phyloP scores from a whole-genome alignment of 352 stramenopile species.

The Phytopythium cucurbitacearum region DNA sequence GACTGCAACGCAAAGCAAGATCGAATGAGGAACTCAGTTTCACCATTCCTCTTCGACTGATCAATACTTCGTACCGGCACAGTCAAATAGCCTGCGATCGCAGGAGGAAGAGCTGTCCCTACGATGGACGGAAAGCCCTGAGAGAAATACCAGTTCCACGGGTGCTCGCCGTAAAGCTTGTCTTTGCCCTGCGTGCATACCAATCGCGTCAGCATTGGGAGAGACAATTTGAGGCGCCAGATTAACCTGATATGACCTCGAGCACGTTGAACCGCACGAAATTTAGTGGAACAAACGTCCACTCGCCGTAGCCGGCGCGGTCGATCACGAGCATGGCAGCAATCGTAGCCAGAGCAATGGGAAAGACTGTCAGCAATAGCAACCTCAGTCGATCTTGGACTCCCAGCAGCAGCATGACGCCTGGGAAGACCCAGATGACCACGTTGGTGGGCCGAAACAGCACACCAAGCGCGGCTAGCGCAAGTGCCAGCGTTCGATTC shows the following conservation, averaged over 20 bases:
- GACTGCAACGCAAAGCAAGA: conserved; percentile 11
- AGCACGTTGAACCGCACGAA: conserved; percentile 87
- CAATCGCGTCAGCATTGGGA: neutral
- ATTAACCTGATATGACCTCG: conserved; percentile 30
- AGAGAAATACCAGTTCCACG: conserved; percentile 83
- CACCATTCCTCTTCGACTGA: neutral
- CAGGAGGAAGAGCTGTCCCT: conserved; percentile 41
- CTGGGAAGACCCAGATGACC: conserved; percentile 73
- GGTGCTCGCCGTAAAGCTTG: conserved; percentile 73
- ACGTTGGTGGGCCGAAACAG: conserved; percentile 81
- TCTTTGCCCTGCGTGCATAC: conserved; percentile 55
- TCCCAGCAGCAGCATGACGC: conserved; percentile 47
- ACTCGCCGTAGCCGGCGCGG: conserved; percentile 66
- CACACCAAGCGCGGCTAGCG: conserved; percentile 61
- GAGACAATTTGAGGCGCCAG: neutral
- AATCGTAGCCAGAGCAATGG: conserved; percentile 52
- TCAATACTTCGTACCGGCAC: conserved; percentile 30
- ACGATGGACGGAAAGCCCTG: conserved; percentile 75
- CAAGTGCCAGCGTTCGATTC: conserved; percentile 40
- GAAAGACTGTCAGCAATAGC: conserved; percentile 42
- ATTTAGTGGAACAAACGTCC: conserved; percentile 84
- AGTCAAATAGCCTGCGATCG: conserved; percentile 53
- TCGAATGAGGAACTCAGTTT: neutral
- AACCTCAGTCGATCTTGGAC: conserved; percentile 31
- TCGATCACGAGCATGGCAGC: conserved; percentile 71